Evolutionary conservation across 179 eudicot genomes (phyloP).

Genomic region (Carnegiea gigantea): DNA sequence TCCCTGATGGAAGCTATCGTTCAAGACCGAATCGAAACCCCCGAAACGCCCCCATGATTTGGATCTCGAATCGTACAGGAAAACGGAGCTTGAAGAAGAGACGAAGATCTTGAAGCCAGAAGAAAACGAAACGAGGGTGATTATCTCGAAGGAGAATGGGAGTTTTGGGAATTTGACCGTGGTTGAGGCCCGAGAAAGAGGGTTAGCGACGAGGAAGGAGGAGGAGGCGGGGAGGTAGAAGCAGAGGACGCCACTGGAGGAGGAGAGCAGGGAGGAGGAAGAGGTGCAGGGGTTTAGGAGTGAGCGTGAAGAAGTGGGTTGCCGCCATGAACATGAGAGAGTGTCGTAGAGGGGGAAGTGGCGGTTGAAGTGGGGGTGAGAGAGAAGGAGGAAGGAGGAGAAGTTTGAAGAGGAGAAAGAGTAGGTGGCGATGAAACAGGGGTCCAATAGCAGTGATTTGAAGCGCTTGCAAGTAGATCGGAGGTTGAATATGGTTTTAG

Average conservation of each 20-base stretch:
- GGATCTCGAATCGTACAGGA: slow-evolving; percentile 42
- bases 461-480: slow-evolving; percentile 61
- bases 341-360: slow-evolving; percentile 49
- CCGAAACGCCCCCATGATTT: slow-evolving; percentile 37
- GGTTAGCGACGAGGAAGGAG: slow-evolving; percentile 47
- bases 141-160: slow-evolving; percentile 44
- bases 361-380: slow-evolving; percentile 51
- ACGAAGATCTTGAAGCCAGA: slow-evolving; percentile 48
- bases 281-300: slow-evolving; percentile 31
- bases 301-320: slow-evolving; percentile 14
- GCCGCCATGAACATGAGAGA: slow-evolving; percentile 41
- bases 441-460: slow-evolving; percentile 46
- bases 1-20: slow-evolving; percentile 41
- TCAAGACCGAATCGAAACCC: slow-evolving; percentile 25
- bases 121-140: slow-evolving; percentile 36
- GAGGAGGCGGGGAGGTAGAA: slow-evolving; percentile 43
- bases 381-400: slow-evolving; percentile 53
- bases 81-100: slow-evolving; percentile 25
- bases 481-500: slow-evolving; percentile 45
- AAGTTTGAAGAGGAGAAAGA: slow-evolving; percentile 27
- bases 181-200: slow-evolving; percentile 38
- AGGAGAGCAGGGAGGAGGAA: slow-evolving; percentile 37
- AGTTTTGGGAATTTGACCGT: slow-evolving; percentile 38
- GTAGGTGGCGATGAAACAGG: slow-evolving; percentile 48
- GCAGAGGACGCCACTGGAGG: slow-evolving; percentile 59